Evolutionary conservation across 345 rosid species (phyloP), one percentile per base, ranked within the genome.

Genomic region (Eucalyptus viminalis): DNA sequence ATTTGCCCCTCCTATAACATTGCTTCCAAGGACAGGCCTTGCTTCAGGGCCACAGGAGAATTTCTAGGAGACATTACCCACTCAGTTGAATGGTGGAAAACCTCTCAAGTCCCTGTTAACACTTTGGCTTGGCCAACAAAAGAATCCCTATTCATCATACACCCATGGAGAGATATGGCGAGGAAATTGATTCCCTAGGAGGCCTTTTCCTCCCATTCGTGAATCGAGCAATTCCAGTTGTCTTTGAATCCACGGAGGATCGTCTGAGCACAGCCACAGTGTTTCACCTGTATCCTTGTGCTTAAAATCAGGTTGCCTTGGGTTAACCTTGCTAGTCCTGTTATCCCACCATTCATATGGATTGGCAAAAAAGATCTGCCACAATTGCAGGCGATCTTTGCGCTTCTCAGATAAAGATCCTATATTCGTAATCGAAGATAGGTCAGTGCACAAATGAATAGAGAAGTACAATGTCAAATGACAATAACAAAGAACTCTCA

Each of bases 261-360:
- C 91, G 54, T 92, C 87, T 31, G 92, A 89, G 43, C 47, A 24
- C 80, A 95, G 72, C 99, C 99, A 96, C 37, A 95, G 96, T 92
- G 92, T 92, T 93, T 96, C 98, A 53, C 92, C 89, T 49, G 98
- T 97, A 89, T 91, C 91, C 92, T 93, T 95, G 90, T 97, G 97
- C 92, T 86, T 93, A 86, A 97, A 96, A 92, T 97, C 98, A 22
- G 99, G 98, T n/a, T 89, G 87, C 45, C 60, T 51, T 31, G 95
- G 91, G 81, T 91, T 87, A 69, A 4, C 91, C 96, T 97, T 97
- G 14, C n/a, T 24, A 50, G 86, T 91, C 90, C 99, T 94, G 76
- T 94, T 93, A 91, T 97, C 98, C 96, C 96, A 97, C 99, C 99
- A 96, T 86, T 95, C 97, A n/a, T 88, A 72, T 43, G 97, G 98